Conservation (phyloP, 2,329 filamentous ascomycete genomes). For the Coleophoma crateriformis region DNA sequence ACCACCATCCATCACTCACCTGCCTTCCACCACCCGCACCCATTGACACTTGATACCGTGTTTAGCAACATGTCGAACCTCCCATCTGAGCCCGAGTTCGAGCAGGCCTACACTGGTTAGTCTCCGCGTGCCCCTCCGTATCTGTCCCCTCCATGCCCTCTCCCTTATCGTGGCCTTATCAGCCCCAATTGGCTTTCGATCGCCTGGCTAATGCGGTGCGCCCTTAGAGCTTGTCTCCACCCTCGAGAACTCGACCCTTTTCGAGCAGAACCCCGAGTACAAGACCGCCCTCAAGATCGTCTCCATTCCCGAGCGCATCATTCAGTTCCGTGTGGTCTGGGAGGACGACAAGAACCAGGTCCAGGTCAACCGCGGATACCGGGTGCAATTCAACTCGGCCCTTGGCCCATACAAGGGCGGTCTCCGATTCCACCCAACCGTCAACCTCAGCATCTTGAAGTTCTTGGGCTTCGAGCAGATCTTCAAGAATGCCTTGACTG, state of each 20-base stretch:
- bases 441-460: slow-evolving; percentile 80
- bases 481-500: slow-evolving; percentile 99
- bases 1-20: not conserved
- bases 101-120: slow-evolving; percentile 95
- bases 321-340: slow-evolving; percentile 97
- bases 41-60: no score
- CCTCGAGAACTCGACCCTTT: slow-evolving; percentile 88
- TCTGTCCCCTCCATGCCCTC: not conserved
- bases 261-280: slow-evolving; percentile 93
- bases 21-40: not conserved
- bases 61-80: slow-evolving; percentile 67
- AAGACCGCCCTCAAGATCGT: slow-evolving; percentile 82
- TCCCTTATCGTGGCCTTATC: not conserved
- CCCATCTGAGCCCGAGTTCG: slow-evolving; percentile 88
- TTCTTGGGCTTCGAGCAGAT: slow-evolving; percentile 99
- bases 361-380: slow-evolving; percentile 91
- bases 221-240: slow-evolving; percentile 81
- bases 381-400: slow-evolving; percentile 97
- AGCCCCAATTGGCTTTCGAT: not conserved
- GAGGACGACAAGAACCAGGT: slow-evolving; percentile 86
- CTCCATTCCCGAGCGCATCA: slow-evolving; percentile 87
- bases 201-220: slow-evolving; percentile 1
- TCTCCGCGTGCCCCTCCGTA: slow-evolving; percentile 8
- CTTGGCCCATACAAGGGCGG: slow-evolving; percentile 98
- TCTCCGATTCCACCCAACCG: slow-evolving; percentile 86